Evolutionary conservation across 441 rosid species (phyloP).

Genomic region (Breynia disticha): DNA sequence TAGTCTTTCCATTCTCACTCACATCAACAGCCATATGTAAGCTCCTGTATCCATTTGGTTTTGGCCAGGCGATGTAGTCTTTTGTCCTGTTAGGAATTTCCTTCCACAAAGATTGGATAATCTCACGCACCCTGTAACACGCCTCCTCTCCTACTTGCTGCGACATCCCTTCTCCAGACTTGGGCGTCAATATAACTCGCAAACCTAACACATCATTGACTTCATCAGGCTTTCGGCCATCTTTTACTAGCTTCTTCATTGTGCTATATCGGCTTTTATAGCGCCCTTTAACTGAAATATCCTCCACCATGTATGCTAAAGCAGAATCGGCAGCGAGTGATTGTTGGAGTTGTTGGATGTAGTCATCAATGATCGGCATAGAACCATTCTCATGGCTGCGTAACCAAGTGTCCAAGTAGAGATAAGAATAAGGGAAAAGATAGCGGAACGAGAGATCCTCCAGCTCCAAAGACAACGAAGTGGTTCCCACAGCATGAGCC

Average conservation of each 20-base stretch:
- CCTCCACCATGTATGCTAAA: slow-evolving; percentile 49
- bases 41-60: slow-evolving; percentile 79
- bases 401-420: slow-evolving; percentile 79
- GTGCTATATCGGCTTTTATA: slow-evolving; percentile 86
- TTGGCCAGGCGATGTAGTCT: slow-evolving; percentile 79
- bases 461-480: slow-evolving; percentile 63
- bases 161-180: slow-evolving; percentile 19
- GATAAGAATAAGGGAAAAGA: slow-evolving; percentile 79
- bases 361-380: slow-evolving; percentile 53
- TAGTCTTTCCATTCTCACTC: slow-evolving; percentile 44
- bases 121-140: slow-evolving; percentile 64
- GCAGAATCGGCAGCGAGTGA: slow-evolving; percentile 46
- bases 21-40: slow-evolving; percentile 93
- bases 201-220: slow-evolving; percentile 83
- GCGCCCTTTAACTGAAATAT: slow-evolving; percentile 62
- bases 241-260: slow-evolving; percentile 88
- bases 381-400: slow-evolving; percentile 54
- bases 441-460: slow-evolving; percentile 81
- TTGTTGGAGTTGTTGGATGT: slow-evolving; percentile 52
- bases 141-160: slow-evolving; percentile 49
- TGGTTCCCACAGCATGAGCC: slow-evolving; percentile 78
- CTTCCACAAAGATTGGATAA: slow-evolving; percentile 62
- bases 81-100: slow-evolving; percentile 77
- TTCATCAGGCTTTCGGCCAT: slow-evolving; percentile 81
- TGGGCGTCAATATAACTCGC: slow-evolving; percentile 64